A percentile compares a stretch with the other conserved stretches of the same genome.
Evolutionary conservation across 192 early-diverging fungal species (phyloP).

Genomic region (Allomyces macrogynus): DNA sequence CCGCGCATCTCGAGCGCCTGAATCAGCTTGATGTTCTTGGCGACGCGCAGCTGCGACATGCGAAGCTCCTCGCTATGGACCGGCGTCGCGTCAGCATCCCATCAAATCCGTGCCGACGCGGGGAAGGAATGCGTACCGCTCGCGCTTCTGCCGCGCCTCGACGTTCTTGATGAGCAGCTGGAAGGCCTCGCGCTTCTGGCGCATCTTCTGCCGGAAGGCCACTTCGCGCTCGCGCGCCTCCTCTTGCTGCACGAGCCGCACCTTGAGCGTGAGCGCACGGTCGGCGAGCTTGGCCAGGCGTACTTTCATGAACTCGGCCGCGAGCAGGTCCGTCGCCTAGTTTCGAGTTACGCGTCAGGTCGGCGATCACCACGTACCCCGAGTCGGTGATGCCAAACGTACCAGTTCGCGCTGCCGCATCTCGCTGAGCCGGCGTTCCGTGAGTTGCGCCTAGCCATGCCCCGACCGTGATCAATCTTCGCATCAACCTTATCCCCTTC

Average conservation of each 20-base stretch:
- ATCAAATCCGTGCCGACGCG: slow-evolving; percentile 1
- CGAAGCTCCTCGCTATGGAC: not conserved
- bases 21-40: slow-evolving; percentile 7
- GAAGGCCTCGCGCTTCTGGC: slow-evolving; percentile 6
- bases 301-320: slow-evolving; percentile 6
- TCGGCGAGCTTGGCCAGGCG: slow-evolving; percentile 8
- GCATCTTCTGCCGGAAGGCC: slow-evolving; percentile 6
- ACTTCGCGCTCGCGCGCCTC: slow-evolving; percentile 9
- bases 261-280: slow-evolving; percentile 9
- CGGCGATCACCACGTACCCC: no score
- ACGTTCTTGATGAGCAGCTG: slow-evolving; percentile 3
- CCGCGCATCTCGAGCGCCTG: slow-evolving; percentile 9
- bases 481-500: no score
- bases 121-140: slow-evolving; percentile 8
- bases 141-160: slow-evolving; percentile 9
- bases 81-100: slow-evolving; percentile 1
- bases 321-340: slow-evolving; percentile 7
- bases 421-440: not conserved
- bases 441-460: not conserved
- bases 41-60: not conserved
- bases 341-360: no score
- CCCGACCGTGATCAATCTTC: no score
- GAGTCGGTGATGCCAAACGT: no score
- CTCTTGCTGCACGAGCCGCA: slow-evolving; percentile 4
- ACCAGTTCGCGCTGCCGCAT: not conserved